Conservation (phyloP, 2,329 filamentous ascomycete genomes). For the Ophiostoma piceae region DNA sequence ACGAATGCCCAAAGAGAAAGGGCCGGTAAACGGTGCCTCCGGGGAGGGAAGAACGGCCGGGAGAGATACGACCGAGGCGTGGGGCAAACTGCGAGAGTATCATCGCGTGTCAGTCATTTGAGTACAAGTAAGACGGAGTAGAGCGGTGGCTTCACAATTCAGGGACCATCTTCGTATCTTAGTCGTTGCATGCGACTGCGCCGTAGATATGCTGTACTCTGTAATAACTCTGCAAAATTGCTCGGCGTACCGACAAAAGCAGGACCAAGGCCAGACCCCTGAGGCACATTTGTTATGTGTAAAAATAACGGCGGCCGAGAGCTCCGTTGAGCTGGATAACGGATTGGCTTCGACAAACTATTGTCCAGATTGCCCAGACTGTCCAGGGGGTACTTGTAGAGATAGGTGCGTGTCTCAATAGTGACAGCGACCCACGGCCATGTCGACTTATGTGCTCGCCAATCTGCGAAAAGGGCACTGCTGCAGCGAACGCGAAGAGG, state of each 20-base stretch:
- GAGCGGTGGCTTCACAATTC: background rate
- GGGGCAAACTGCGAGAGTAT: background rate
- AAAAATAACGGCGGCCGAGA: background rate
- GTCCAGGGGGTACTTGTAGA: background rate
- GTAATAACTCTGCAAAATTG: background rate
- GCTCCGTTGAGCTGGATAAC: background rate
- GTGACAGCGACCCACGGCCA: background rate
- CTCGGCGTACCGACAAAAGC: background rate
- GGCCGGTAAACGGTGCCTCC: background rate
- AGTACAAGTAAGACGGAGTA: too few species aligned
- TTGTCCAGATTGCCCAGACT: background rate
- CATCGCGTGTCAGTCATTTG: background rate
- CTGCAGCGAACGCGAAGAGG: background rate
- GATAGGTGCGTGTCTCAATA: background rate
- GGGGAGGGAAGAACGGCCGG: background rate
- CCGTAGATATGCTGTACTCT: background rate
- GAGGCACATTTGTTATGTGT: background rate
- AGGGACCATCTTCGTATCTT: background rate
- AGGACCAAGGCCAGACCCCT: background rate
- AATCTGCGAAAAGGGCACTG: background rate
- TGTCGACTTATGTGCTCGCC: background rate
- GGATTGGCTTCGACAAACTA: background rate
- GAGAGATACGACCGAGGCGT: background rate
- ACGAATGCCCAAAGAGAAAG: background rate
- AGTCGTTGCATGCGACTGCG: background rate